Conservation (phyloP, 495 filamentous ascomycete species). For the Penicillium arizonense region DNA sequence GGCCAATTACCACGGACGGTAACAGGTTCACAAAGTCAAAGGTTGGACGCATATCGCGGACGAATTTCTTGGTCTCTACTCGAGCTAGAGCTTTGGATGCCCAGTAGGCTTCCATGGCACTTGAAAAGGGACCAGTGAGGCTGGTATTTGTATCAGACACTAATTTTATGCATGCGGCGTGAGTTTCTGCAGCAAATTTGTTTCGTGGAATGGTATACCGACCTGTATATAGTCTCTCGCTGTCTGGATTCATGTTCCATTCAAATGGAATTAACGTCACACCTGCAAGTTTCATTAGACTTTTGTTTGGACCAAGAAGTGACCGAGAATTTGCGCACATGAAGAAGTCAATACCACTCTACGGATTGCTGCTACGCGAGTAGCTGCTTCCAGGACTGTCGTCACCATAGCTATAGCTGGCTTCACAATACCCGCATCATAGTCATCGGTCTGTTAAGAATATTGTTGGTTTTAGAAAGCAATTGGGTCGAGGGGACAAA, state of each 20-base stretch:
- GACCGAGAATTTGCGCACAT: not conserved
- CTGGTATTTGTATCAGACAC: conserved; percentile 16
- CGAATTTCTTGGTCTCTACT: conserved; percentile 19
- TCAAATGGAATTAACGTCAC: conserved; percentile 22
- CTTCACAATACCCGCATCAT: conserved; percentile 23
- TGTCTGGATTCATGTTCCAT: conserved; percentile 23
- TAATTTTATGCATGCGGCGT: not conserved
- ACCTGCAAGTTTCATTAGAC: not conserved
- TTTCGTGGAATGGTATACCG: not conserved
- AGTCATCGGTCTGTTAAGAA: conserved; percentile 13
- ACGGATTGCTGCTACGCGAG: conserved; percentile 29
- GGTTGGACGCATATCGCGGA: conserved; percentile 10
- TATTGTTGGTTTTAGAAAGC: not conserved
- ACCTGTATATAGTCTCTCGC: conserved; percentile 17
- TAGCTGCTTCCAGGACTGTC: conserved; percentile 42
- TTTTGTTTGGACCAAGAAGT: not conserved
- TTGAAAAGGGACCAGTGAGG: conserved; percentile 3
- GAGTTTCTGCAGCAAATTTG: too few species aligned
- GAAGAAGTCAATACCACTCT: conserved; percentile 50
- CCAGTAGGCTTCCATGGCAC: conserved; percentile 25
- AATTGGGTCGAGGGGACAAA: not conserved
- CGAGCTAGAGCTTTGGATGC: conserved; percentile 33
- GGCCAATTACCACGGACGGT: conserved; percentile 20
- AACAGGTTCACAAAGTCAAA: conserved; percentile 24
- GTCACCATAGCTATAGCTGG: conserved; percentile 41